Evolutionary conservation across 202 grass and related monocot genomes (phyloP).

Genomic region (Eragrostis tef): DNA sequence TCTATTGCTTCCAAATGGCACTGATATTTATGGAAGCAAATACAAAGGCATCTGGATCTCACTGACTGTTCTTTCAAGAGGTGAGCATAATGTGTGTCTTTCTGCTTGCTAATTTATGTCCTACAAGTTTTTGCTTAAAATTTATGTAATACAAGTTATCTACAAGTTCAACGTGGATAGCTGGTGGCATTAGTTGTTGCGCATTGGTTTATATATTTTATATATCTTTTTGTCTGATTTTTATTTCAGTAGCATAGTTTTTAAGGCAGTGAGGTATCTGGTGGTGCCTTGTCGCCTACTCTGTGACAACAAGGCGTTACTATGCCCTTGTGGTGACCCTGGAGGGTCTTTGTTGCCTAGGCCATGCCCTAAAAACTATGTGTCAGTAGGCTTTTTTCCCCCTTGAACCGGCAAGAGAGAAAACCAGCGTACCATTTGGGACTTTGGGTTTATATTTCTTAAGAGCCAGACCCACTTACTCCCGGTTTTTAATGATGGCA

Average conservation of each 20-base stretch:
- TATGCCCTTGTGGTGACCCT: too few species aligned
- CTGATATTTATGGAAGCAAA: slow-evolving; percentile 81
- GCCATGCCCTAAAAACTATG: too few species aligned
- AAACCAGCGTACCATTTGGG: too few species aligned
- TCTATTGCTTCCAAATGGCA: slow-evolving; percentile 82
- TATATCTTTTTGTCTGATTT: not conserved
- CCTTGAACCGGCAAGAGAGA: too few species aligned
- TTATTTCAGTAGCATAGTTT: not conserved
- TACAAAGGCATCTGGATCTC: slow-evolving; percentile 99
- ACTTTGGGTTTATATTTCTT: too few species aligned
- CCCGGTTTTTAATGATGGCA: too few species aligned
- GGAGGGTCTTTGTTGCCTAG: too few species aligned
- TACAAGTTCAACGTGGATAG: slow-evolving; percentile 5
- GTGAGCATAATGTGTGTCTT: slow-evolving; percentile 62
- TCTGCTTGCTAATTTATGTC: slow-evolving; percentile 18
- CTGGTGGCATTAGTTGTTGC: slow-evolving; percentile 13
- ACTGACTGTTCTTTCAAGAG: slow-evolving; percentile 85
- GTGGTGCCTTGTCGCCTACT: too few species aligned
- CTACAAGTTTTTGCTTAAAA: not conserved
- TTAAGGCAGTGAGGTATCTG: too few species aligned
- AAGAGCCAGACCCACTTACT: too few species aligned
- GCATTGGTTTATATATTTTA: not conserved
- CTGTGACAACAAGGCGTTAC: too few species aligned
- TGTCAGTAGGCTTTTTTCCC: too few species aligned
- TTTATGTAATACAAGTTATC: not conserved